A percentile compares a stretch with the other conserved stretches of the same genome.
These are phyloP conservation scores for Coffea canephora DNA, from an alignment of 257 asterid species.

Conservation along the genomic window DNA sequence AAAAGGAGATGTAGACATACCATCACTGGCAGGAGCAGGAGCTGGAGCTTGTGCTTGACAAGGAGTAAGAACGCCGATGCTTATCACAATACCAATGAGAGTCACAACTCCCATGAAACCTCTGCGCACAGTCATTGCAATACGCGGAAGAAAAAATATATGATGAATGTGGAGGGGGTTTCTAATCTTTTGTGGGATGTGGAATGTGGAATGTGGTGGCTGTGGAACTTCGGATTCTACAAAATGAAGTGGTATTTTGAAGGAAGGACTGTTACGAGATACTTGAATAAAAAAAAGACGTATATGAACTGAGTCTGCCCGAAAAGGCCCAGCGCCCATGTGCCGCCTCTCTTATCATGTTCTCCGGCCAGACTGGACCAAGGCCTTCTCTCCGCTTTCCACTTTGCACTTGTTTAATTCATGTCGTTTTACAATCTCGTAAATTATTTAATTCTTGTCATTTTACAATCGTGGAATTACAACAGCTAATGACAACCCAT, in stretches of 20 bases:
- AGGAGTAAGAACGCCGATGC: constrained; percentile 2
- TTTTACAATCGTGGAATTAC: too few species aligned
- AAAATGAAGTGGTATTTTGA: neutral
- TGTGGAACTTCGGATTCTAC: neutral
- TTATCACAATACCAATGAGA: constrained; percentile 9
- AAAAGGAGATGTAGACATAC: neutral
- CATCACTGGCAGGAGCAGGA: constrained; percentile 21
- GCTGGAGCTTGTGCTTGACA: constrained; percentile 16
- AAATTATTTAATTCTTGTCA: neutral
- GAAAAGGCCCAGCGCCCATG: neutral
- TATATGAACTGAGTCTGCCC: neutral
- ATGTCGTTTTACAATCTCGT: neutral
- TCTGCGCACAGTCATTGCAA: neutral
- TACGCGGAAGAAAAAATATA: neutral
- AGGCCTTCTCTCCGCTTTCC: neutral
- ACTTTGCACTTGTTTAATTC: neutral
- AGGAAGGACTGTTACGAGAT: neutral
- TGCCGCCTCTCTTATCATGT: neutral
- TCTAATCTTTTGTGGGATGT: neutral
- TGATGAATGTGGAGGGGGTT: neutral
- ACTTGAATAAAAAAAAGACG: too few species aligned
- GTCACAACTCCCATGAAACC: neutral
- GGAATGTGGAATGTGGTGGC: too few species aligned
- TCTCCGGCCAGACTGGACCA: constrained; percentile 7
- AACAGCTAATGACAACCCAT: neutral